These are phyloP conservation scores for Quercus bicolor DNA, from an alignment of 306 rosid species.

Conservation along the genomic window DNA sequence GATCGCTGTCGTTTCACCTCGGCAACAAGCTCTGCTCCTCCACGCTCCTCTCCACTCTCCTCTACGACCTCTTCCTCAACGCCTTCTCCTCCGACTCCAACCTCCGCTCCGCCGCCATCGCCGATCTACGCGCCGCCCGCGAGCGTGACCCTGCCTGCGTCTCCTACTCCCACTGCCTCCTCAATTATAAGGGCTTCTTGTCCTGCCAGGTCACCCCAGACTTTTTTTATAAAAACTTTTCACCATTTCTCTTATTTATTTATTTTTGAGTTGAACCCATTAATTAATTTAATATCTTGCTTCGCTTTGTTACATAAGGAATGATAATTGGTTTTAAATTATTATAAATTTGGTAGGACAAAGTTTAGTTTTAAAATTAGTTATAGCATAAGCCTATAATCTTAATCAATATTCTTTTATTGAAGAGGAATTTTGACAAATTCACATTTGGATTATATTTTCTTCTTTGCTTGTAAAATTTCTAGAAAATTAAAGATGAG, in stretches of 20 bases:
- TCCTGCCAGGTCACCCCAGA: constrained; percentile 63
- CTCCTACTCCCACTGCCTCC: constrained; percentile 87
- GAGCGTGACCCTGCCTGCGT: constrained; percentile 86
- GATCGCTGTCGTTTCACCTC: constrained; percentile 78
- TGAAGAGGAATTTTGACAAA: too few relatives aligned
- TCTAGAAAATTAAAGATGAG: fast-evolving
- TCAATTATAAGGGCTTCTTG: constrained; percentile 88
- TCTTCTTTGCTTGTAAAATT: too few relatives aligned
- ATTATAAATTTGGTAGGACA: fast-evolving
- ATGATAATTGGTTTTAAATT: too few relatives aligned
- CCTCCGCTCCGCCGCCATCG: constrained; percentile 66
- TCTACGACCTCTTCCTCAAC: constrained; percentile 79
- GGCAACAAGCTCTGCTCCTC: constrained; percentile 94
- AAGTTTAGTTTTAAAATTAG: too few relatives aligned
- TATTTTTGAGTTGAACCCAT: background rate
- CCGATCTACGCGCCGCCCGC: constrained; percentile 75
- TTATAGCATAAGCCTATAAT: fast-evolving
- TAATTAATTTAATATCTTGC: too few relatives aligned
- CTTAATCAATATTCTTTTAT: fast-evolving
- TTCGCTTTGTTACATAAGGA: too few relatives aligned
- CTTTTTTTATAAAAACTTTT: background rate
- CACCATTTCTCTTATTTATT: background rate
- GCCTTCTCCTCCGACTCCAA: constrained; percentile 62
- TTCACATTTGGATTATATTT: fast-evolving
- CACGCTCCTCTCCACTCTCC: constrained; percentile 86